Evolutionary conservation across 495 filamentous ascomycete species (phyloP).

Genomic region (Neurospora sp.): DNA sequence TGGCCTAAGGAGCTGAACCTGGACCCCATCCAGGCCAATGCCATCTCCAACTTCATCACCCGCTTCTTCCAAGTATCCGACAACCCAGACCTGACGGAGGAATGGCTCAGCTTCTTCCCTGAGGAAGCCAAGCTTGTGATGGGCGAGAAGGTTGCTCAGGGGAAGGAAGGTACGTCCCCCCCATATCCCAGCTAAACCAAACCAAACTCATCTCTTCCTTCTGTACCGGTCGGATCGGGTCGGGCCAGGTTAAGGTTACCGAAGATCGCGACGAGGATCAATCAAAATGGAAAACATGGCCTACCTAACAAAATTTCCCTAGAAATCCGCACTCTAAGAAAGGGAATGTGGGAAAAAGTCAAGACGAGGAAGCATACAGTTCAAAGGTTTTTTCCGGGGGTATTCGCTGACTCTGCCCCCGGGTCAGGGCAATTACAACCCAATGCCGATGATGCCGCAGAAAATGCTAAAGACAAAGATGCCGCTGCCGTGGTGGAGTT

Average conservation of each 20-base stretch:
- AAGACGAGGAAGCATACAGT: slow-evolving; percentile 20
- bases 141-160: slow-evolving; percentile 19
- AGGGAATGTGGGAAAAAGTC: slow-evolving; percentile 20
- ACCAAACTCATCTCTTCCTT: too few species aligned
- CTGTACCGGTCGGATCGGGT: too few species aligned
- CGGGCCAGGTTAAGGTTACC: too few species aligned
- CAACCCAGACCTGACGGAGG: slow-evolving; percentile 20
- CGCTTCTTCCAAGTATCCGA: slow-evolving; percentile 31
- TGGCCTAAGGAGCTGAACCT: slow-evolving; percentile 19
- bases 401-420: not conserved
- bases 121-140: slow-evolving; percentile 25
- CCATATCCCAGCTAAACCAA: too few species aligned
- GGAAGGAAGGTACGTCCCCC: slow-evolving; percentile 17
- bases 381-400: slow-evolving; percentile 25
- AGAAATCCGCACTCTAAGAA: slow-evolving; percentile 16
- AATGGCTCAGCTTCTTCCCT: slow-evolving; percentile 29
- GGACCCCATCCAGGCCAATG: slow-evolving; percentile 2
- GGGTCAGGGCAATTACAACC: too few species aligned
- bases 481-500: slow-evolving; percentile 6
- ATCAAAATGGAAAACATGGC: too few species aligned
- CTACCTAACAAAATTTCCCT: too few species aligned
- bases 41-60: slow-evolving; percentile 23
- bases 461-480: too few species aligned
- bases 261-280: too few species aligned
- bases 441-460: too few species aligned